A percentile compares a stretch with the other conserved stretches of the same genome.
These are phyloP conservation scores for Madurella fahalii DNA, from an alignment of 2,329 filamentous ascomycete genomes.

Conservation along the genomic window DNA sequence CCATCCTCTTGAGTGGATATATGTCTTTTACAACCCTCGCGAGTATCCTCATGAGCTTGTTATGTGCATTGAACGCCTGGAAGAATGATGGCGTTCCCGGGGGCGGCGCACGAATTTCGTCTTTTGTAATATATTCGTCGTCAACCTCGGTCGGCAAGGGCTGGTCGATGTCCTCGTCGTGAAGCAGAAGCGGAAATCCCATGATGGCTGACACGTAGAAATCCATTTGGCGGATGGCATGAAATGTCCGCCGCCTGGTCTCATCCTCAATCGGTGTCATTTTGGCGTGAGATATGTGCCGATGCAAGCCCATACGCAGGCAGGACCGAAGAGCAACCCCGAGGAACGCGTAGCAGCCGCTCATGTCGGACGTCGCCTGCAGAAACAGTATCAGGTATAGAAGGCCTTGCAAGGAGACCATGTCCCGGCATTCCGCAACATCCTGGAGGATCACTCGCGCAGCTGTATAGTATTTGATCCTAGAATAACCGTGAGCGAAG, in stretches of 20 bases:
- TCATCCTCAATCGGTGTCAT: conserved; percentile 62
- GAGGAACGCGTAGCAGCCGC: conserved; percentile 75
- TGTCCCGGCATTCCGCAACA: conserved; percentile 66
- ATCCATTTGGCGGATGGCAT: conserved; percentile 66
- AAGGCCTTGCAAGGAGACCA: conserved; percentile 69
- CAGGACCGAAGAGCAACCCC: conserved; percentile 72
- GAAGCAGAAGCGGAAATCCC: conserved; percentile 61
- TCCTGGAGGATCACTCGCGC: conserved; percentile 63
- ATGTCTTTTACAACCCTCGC: conserved; percentile 61
- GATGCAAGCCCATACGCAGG: conserved; percentile 74
- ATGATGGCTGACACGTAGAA: conserved; percentile 65
- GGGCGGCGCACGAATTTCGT: conserved; percentile 52
- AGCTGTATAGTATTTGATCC: conserved; percentile 69
- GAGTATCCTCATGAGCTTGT: conserved; percentile 59
- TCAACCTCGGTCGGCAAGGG: conserved; percentile 61
- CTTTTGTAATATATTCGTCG: conserved; percentile 62
- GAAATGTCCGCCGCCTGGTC: conserved; percentile 61
- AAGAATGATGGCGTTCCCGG: conserved; percentile 55
- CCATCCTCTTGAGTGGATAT: conserved; percentile 58
- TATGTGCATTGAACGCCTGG: conserved; percentile 63
- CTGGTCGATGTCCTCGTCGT: conserved; percentile 63
- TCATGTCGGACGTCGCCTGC: conserved; percentile 73
- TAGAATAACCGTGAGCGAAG: conserved; percentile 32
- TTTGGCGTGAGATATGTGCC: conserved; percentile 61
- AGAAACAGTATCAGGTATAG: conserved; percentile 78